These are phyloP conservation scores for Pseudogymnoascus sp. DNA, from an alignment of 2,329 filamentous ascomycete species.

Conservation along the genomic window DNA sequence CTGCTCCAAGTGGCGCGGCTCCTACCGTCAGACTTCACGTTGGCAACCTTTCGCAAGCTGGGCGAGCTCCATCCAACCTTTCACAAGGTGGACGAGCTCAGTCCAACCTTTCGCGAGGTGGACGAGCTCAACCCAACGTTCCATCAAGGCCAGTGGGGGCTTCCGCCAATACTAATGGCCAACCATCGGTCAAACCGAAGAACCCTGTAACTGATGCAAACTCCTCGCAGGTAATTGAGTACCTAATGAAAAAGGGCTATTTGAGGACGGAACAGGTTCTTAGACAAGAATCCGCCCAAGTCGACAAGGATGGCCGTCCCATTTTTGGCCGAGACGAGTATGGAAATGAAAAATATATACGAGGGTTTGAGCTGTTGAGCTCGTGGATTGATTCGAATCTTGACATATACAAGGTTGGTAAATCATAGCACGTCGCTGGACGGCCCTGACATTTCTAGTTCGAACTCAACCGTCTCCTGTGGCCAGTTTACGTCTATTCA, in stretches of 20 bases:
- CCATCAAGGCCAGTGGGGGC: background rate
- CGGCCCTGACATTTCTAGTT: conserved; percentile 45
- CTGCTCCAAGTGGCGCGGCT: background rate
- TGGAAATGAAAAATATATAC: conserved; percentile 70
- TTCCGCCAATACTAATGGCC: background rate
- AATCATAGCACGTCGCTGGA: conserved; percentile 16
- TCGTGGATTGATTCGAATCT: conserved; percentile 87
- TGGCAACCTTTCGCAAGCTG: background rate
- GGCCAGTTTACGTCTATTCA: conserved; percentile 92
- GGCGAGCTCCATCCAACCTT: background rate
- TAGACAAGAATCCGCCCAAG: conserved; percentile 77
- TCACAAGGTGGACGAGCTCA: background rate
- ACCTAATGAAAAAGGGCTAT: conserved; percentile 92
- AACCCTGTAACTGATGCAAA: background rate
- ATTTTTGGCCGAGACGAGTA: conserved; percentile 56
- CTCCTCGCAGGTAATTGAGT: conserved; percentile 69
- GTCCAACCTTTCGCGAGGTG: background rate
- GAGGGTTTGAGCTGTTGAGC: conserved; percentile 65
- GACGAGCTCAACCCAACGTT: background rate
- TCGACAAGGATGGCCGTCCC: conserved; percentile 74
- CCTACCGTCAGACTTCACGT: background rate
- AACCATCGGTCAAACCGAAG: background rate
- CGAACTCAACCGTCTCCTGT: conserved; percentile 79
- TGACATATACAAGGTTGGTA: conserved; percentile 81
- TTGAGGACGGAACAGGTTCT: conserved; percentile 87